A percentile compares a stretch with the other conserved stretches of the same genome.
Evolutionary conservation across 108 stramenopile species (phyloP).

Genomic region (Pseudonitzschia multiseries): DNA sequence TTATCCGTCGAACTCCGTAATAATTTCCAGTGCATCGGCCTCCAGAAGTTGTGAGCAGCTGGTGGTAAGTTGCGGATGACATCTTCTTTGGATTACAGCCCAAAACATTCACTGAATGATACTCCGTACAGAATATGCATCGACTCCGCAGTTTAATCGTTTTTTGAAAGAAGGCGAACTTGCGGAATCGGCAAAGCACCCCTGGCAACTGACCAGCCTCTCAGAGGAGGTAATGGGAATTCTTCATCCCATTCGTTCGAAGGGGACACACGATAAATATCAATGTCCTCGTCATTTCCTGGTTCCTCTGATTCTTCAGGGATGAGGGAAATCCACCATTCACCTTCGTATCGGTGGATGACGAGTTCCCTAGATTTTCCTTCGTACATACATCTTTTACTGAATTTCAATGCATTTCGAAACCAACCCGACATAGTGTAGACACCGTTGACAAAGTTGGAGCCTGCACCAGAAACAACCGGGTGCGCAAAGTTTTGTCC

Average conservation of each 20-base stretch:
- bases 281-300: neutral
- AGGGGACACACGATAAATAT: neutral
- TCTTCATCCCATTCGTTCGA: neutral
- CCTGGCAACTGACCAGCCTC: neutral
- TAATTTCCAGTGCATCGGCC: no score
- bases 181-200: neutral
- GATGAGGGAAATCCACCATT: constrained; percentile 5
- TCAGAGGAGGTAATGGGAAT: neutral
- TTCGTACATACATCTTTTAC: neutral
- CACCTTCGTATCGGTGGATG: neutral
- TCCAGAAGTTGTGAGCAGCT: no score
- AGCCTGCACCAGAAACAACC: constrained; percentile 6
- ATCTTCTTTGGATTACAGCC: no score
- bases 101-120: no score
- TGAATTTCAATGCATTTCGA: neutral
- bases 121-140: neutral
- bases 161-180: neutral
- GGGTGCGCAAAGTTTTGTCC: neutral
- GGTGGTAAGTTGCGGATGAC: no score
- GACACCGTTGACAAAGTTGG: constrained; percentile 4
- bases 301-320: neutral
- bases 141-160: neutral
- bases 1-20: no score
- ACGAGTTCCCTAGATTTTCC: neutral
- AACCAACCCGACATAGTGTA: constrained; percentile 10